Conservation (phyloP, 306 rosid genomes). For the Medicago truncatula region MtrunA17r5.0-ANR NC_053044.1:27368501-27369000, state of each 20-base stretch:
- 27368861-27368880: background rate
- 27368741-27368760: background rate
- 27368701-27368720: background rate
- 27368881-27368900: background rate
- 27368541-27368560: conserved; percentile 72
- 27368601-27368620: conserved; percentile 53
- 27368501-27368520: conserved; percentile 84
- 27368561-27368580: conserved; percentile 95
- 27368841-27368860: background rate
- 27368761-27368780: background rate
- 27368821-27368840: background rate
- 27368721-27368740: background rate
- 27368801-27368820: background rate
- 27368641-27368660: conserved; percentile 92
- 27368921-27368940: too few species aligned
- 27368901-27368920: too few species aligned
- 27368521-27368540: conserved; percentile 50
- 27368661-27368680: conserved; percentile 91
- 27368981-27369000: too few species aligned
- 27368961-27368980: too few species aligned
- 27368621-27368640: conserved; percentile 97
- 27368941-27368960: too few species aligned
- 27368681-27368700: conserved; percentile 46
- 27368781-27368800: conserved; percentile 1
- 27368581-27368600: conserved; percentile 62